phyloP scores from a whole-genome alignment of 768 basidiomycete genomes.

The Gelatoporia subvermispora region DNA sequence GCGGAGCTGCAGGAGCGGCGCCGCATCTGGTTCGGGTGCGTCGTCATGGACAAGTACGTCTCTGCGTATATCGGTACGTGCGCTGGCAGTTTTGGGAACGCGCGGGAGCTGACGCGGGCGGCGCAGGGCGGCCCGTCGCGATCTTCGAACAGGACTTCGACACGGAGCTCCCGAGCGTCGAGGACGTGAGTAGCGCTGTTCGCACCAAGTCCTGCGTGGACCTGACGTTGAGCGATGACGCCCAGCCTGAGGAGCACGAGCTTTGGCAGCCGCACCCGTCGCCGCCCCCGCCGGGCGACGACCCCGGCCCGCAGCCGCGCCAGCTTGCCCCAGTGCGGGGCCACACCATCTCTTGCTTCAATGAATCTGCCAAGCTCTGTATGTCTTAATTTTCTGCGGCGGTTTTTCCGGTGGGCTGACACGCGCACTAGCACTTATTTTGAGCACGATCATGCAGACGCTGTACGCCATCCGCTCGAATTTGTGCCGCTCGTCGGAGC shows the following conservation, averaged over 20 bases:
- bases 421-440: slow-evolving; percentile 51
- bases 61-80: slow-evolving; percentile 67
- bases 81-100: neutral
- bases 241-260: slow-evolving; percentile 63
- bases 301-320: slow-evolving; percentile 2
- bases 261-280: slow-evolving; percentile 41
- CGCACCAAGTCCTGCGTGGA: neutral
- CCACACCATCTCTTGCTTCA: slow-evolving; percentile 68
- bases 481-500: slow-evolving; percentile 53
- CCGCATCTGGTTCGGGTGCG: slow-evolving; percentile 75
- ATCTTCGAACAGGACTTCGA: slow-evolving; percentile 77
- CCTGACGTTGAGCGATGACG: neutral
- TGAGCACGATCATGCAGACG: slow-evolving; percentile 62
- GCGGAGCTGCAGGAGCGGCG: slow-evolving; percentile 66
- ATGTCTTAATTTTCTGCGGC: slow-evolving; percentile 25
- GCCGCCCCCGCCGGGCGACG: slow-evolving; percentile 28
- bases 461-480: slow-evolving; percentile 64
- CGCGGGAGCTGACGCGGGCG: neutral
- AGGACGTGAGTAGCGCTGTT: slow-evolving; percentile 41
- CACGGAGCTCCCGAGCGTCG: slow-evolving; percentile 56
- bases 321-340: slow-evolving; percentile 35
- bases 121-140: slow-evolving; percentile 60
- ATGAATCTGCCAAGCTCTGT: slow-evolving; percentile 70
- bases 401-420: neutral
- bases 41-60: slow-evolving; percentile 76